These are phyloP conservation scores for Prunus campanulata DNA, from an alignment of 306 rosid genomes.

Conservation along the genomic window DNA sequence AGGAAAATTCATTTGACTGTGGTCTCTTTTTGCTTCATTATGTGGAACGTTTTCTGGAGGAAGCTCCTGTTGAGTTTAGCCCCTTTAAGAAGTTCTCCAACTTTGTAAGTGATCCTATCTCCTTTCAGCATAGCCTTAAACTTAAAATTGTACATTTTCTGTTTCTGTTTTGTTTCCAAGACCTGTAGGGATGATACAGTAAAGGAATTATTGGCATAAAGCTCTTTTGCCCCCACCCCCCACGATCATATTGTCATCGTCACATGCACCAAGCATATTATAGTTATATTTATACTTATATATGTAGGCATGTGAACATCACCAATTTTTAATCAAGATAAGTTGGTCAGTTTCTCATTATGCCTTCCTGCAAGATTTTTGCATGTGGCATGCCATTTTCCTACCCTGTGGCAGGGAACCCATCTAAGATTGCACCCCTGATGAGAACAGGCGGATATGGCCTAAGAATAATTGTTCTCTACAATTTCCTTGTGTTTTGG, in stretches of 20 bases:
- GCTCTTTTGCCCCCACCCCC: too few relatives aligned
- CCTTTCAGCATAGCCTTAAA: not conserved
- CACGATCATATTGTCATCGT: not conserved
- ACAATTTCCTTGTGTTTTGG: not conserved
- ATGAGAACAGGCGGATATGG: not conserved
- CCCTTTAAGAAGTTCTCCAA: slow-evolving; percentile 49
- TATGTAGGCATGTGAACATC: not conserved
- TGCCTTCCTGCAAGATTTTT: not conserved
- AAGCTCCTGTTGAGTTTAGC: slow-evolving; percentile 59
- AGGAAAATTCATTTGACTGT: slow-evolving; percentile 70
- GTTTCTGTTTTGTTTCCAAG: not conserved
- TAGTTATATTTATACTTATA: not conserved
- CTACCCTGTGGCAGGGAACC: not conserved
- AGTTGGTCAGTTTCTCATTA: not conserved
- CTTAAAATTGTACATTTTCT: not conserved
- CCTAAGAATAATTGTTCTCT: not conserved
- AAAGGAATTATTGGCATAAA: not conserved
- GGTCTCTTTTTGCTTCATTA: slow-evolving; percentile 86
- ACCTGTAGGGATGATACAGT: not conserved
- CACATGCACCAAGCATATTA: not conserved
- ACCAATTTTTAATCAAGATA: not conserved
- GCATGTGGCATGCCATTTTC: not conserved
- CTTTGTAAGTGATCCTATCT: slow-evolving; percentile 54
- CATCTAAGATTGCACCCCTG: not conserved
- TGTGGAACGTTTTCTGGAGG: slow-evolving; percentile 65